These are phyloP conservation scores for Yamadazyma sp. DNA, from an alignment of 805 yeast species.

Conservation along the genomic window DNA sequence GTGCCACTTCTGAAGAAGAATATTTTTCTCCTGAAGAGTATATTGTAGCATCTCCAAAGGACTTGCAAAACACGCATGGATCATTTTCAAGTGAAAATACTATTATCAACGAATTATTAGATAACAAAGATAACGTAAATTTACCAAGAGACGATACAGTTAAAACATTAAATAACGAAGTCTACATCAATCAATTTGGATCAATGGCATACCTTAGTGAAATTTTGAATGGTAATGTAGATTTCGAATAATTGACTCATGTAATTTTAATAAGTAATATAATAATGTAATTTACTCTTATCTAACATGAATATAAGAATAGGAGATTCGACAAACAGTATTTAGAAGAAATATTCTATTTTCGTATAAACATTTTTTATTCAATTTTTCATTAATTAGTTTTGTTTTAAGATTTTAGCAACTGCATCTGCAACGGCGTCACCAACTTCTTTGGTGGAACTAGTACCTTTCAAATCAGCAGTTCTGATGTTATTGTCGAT, in stretches of 20 bases:
- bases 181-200: conserved; percentile 19
- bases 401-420: conserved; percentile 11
- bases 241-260: conserved; percentile 2
- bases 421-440: conserved; percentile 85
- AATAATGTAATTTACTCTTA: not conserved
- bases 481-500: conserved; percentile 85
- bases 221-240: conserved; percentile 24
- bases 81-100: conserved; percentile 17
- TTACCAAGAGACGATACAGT: conserved; percentile 10
- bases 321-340: not conserved
- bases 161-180: conserved; percentile 11
- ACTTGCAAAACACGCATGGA: conserved; percentile 5
- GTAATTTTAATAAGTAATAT: not conserved
- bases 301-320: not conserved
- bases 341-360: not conserved
- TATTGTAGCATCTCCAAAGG: conserved; percentile 7
- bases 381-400: no score
- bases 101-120: conserved; percentile 11
- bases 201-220: conserved; percentile 33
- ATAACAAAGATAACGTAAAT: conserved; percentile 2
- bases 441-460: conserved; percentile 86
- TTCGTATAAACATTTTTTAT: no score
- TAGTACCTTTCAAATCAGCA: conserved; percentile 85
- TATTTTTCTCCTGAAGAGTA: conserved; percentile 31
- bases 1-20: conserved; percentile 28